A percentile compares a stretch with the other conserved stretches of the same genome.
These are phyloP conservation scores for Leishmania guyanensis DNA, from an alignment of 208 protist species.

Conservation along the genomic window DNA sequence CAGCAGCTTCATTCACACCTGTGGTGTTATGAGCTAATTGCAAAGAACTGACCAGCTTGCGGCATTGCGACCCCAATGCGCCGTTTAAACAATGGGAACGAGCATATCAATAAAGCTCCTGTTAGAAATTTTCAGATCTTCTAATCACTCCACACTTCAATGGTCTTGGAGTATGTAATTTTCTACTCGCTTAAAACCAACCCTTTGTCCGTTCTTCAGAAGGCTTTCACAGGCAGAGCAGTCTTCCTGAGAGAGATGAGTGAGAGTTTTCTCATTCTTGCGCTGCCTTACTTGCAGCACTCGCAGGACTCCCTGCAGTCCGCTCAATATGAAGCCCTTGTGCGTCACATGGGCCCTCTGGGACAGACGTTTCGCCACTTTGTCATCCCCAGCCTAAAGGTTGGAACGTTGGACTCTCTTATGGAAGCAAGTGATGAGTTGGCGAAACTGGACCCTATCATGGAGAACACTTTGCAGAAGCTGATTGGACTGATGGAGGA, in stretches of 20 bases:
- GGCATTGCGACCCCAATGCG: background rate
- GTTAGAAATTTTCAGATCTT: background rate
- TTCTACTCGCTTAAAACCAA: background rate
- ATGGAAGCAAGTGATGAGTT: conserved; percentile 92
- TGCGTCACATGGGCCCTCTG: conserved; percentile 63
- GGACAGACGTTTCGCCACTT: conserved; percentile 80
- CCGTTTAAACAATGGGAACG: background rate
- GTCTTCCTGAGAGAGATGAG: conserved; percentile 47
- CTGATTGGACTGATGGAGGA: conserved; percentile 86
- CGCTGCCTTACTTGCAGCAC: conserved; percentile 76
- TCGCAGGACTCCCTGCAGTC: conserved; percentile 65
- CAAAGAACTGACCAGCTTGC: background rate
- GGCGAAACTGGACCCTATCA: conserved; percentile 71
- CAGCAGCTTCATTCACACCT: background rate
- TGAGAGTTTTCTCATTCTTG: conserved; percentile 80
- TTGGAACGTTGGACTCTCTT: conserved; percentile 89
- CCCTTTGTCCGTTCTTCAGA: background rate
- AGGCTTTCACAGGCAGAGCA: background rate
- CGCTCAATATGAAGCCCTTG: conserved; percentile 75
- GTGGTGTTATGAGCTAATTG: background rate
- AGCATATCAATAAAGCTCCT: background rate
- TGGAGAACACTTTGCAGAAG: conserved; percentile 81
- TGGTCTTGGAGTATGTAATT: background rate
- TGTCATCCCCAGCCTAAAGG: conserved; percentile 74
- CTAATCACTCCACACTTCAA: background rate